Base-by-base conservation (phyloP, 2,329 filamentous ascomycete genomes). In the Didymella sp. region DNA sequence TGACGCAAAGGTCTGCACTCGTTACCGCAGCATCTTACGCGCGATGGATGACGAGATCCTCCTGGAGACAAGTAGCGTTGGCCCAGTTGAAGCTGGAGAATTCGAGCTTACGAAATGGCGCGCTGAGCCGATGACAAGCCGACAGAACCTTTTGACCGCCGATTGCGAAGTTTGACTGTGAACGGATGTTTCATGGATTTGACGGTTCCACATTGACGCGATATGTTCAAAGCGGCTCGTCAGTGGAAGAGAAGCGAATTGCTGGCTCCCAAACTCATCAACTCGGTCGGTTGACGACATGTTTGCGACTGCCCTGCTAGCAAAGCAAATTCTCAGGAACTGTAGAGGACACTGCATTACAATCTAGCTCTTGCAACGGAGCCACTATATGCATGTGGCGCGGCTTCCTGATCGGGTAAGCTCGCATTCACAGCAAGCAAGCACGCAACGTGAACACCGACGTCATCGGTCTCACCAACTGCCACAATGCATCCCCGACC, bases 71-170 rank as follows among this genome's bases (percentile, higher is more conserved):
- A 31, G 31, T 6, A 25, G 17, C 6, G 8, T 17, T 13, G 22
- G 17, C 5, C 6, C 42, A 12, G 28, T 6, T 8, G 24, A n/a
- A 21, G 31, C 6, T 4, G 47, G 35, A 4, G 24, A n/a, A 13
- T 9, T 17, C 12, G 30, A 38, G 5, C 11, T 51, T 24, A 41
- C 51, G 15, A 56, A 42, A 25, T 56, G 54, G 54, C 54, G 54
- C 24, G 47, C 54, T 15, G 54, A 56, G 37, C 54, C 54, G n/a
- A 56, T 56, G 54, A 56, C 54, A 8, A 56, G 54, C 37, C 33
- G 47, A 24, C 54, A 56, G 19, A 56, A 56, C 6, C 42, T 56
- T 2, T 15, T 56, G 13, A 28, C 19, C 25, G 2, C n/a, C 6
- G 33, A 56, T 13, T 38, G 28, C 21, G 9, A 25, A 3, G 7